Evolutionary conservation across 2,329 filamentous ascomycete genomes (phyloP).

Genomic region (Claviceps sp.): DNA sequence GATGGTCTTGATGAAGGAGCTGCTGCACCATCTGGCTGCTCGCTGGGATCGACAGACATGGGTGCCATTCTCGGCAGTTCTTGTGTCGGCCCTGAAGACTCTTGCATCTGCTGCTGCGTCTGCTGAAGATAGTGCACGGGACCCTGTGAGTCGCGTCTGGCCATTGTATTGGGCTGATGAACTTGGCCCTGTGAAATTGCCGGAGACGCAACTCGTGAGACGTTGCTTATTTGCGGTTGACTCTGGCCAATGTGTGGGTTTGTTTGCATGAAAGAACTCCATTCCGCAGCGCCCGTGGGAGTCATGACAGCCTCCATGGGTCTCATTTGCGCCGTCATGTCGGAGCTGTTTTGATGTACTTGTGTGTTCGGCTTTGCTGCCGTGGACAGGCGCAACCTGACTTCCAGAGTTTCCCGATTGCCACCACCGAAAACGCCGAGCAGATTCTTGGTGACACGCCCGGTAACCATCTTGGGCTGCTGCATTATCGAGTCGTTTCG

Average conservation of each 20-base stretch:
- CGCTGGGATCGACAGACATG: slow-evolving; percentile 15
- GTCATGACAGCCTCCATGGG: slow-evolving; percentile 25
- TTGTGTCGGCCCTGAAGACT: slow-evolving; percentile 7
- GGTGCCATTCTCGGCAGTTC: slow-evolving; percentile 24
- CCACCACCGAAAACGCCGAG: slow-evolving; percentile 74
- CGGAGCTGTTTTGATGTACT: slow-evolving; percentile 13
- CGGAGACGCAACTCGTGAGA: slow-evolving; percentile 23
- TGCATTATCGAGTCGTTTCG: slow-evolving; percentile 29
- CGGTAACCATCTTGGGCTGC: slow-evolving; percentile 66
- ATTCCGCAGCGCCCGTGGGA: slow-evolving; percentile 55
- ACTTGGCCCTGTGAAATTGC: slow-evolving; percentile 20
- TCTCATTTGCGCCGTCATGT: slow-evolving; percentile 7
- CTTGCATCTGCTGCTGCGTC: neutral
- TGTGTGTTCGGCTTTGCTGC: slow-evolving; percentile 44
- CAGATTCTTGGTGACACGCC: slow-evolving; percentile 76
- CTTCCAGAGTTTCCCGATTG: slow-evolving; percentile 78
- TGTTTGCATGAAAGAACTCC: slow-evolving; percentile 63
- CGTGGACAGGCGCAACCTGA: slow-evolving; percentile 74
- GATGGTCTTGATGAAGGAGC: slow-evolving; percentile 38
- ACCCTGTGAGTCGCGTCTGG: slow-evolving; percentile 16
- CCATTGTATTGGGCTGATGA: slow-evolving; percentile 7
- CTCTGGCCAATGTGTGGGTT: slow-evolving; percentile 41
- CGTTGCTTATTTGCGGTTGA: slow-evolving; percentile 11
- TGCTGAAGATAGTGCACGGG: slow-evolving; percentile 10
- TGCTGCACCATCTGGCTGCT: slow-evolving; percentile 10